Conservation (phyloP, 31 red algal species). For the Asparagopsis taxiformis region DNA sequence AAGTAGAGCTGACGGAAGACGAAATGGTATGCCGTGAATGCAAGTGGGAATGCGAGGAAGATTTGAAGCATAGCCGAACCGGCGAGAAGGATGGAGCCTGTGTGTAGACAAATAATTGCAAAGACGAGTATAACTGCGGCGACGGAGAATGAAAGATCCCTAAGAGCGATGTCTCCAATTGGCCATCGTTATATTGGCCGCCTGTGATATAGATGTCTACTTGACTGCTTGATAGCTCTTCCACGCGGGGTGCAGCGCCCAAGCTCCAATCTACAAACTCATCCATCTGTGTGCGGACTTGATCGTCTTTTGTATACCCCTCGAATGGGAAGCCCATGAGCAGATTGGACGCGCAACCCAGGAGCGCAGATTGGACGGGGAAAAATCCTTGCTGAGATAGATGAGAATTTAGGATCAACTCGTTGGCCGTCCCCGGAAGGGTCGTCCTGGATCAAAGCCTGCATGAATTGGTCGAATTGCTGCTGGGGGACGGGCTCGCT, state of each 20-base stretch:
- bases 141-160: constrained; percentile 45
- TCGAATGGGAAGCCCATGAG: constrained; percentile 39
- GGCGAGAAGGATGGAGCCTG: constrained; percentile 39
- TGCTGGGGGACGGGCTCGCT: constrained; percentile 6
- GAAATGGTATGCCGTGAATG: constrained; percentile 54
- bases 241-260: background rate
- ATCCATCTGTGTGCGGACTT: constrained; percentile 8
- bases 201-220: constrained; percentile 17
- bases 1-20: constrained; percentile 68
- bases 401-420: background rate
- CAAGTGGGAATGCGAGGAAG: constrained; percentile 69
- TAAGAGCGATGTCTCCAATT: constrained; percentile 3
- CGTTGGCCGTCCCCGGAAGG: background rate
- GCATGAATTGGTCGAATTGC: background rate
- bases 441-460: background rate
- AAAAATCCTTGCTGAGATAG: constrained; percentile 26
- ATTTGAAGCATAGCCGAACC: constrained; percentile 56
- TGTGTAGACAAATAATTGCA: constrained; percentile 42
- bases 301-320: constrained; percentile 13
- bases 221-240: background rate
- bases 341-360: constrained; percentile 10
- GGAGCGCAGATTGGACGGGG: background rate
- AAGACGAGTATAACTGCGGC: constrained; percentile 55
- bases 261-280: constrained; percentile 26
- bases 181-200: background rate